phyloP scores from a whole-genome alignment of 371 early-diverging fungal genomes.

The Lichtheimia hyalospora region DNA sequence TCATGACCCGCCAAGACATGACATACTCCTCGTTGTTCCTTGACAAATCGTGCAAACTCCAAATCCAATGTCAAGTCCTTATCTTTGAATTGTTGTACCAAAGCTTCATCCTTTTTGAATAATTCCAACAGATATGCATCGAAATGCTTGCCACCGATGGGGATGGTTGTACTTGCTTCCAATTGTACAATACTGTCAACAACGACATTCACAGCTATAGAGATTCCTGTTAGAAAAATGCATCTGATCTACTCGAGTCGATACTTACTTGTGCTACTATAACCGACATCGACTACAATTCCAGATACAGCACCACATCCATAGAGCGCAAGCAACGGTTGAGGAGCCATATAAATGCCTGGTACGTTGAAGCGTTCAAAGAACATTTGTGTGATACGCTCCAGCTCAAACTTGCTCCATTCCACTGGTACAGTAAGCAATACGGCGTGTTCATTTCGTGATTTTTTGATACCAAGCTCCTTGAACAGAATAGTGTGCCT shows the following conservation, averaged over 20 bases:
- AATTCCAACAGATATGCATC: conserved; percentile 59
- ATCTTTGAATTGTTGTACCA: conserved; percentile 46
- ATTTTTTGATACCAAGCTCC: conserved; percentile 73
- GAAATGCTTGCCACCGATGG: conserved; percentile 71
- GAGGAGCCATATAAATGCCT: conserved; percentile 80
- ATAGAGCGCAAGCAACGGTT: conserved; percentile 80
- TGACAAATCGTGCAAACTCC: conserved; percentile 59
- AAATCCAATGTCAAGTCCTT: conserved; percentile 39
- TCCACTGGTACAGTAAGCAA: conserved; percentile 74
- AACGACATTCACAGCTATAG: conserved; percentile 67
- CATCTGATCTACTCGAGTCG: conserved; percentile 59
- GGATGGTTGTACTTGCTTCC: conserved; percentile 59
- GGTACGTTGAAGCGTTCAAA: conserved; percentile 92
- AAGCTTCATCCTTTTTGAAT: conserved; percentile 55
- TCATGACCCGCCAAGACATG: conserved; percentile 51
- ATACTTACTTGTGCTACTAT: conserved; percentile 63
- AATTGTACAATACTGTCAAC: conserved; percentile 66
- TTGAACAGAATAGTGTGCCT: conserved; percentile 78
- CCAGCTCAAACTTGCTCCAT: conserved; percentile 85
- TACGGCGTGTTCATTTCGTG: conserved; percentile 77
- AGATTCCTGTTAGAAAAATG: conserved; percentile 14
- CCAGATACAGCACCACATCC: conserved; percentile 81
- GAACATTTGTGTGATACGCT: conserved; percentile 81
- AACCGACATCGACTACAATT: conserved; percentile 88
- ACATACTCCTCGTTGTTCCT: conserved; percentile 59